phyloP scores from a whole-genome alignment of 73 alveolate genomes.

The Effrenium voratum region DNA sequence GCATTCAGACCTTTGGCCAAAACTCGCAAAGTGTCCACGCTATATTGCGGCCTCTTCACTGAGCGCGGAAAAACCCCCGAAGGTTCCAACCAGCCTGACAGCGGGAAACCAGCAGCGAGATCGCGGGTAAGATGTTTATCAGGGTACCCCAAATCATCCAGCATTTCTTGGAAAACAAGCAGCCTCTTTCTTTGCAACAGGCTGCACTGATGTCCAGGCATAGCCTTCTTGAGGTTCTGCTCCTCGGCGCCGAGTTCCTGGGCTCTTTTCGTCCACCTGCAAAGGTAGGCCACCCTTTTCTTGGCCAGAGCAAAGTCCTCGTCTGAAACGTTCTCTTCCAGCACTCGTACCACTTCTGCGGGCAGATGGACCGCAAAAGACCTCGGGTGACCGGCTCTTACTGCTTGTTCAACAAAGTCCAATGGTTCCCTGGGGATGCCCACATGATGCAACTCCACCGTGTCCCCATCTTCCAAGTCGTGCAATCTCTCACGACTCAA shows the following conservation, averaged over 20 bases:
- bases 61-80: neutral
- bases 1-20: neutral
- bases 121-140: neutral
- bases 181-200: neutral
- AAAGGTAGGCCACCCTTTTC: neutral
- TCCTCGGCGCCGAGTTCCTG: neutral
- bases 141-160: neutral
- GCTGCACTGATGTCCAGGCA: neutral
- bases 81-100: neutral
- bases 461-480: too few relatives aligned
- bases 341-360: neutral
- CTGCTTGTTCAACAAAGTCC: too few relatives aligned
- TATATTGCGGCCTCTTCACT: neutral
- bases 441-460: too few relatives aligned
- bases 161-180: neutral
- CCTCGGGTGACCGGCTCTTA: conserved; percentile 28
- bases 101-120: neutral
- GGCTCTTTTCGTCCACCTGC: neutral
- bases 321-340: neutral
- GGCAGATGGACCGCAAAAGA: neutral
- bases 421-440: too few relatives aligned
- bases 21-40: neutral
- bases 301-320: neutral
- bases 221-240: neutral
- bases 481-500: too few relatives aligned